Evolutionary conservation across 2,329 filamentous ascomycete species (phyloP).

Genomic region (Sporothrix luriei): DNA sequence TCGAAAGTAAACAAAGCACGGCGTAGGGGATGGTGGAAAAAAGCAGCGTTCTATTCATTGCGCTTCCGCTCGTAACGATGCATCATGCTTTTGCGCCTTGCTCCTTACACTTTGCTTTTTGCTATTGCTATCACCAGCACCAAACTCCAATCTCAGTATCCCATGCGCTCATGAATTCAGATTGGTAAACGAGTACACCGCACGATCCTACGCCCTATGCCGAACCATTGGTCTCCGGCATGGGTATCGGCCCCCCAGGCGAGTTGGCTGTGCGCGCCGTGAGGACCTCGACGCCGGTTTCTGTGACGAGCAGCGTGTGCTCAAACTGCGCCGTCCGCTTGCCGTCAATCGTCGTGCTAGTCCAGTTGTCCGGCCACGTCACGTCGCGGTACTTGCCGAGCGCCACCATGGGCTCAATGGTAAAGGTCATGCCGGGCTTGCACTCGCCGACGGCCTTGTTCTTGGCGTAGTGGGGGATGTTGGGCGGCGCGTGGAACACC

Average conservation of each 20-base stretch:
- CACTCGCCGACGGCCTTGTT: slow-evolving; percentile 96
- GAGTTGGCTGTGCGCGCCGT: slow-evolving; percentile 73
- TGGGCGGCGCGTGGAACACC: slow-evolving; percentile 90
- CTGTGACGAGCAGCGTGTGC: slow-evolving; percentile 81
- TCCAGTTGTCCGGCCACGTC: slow-evolving; percentile 99
- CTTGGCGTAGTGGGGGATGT: slow-evolving; percentile 95
- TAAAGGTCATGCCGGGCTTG: slow-evolving; percentile 97
- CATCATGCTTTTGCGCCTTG: background rate
- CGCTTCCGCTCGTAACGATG: slow-evolving; percentile 11
- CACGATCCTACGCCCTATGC: slow-evolving; percentile 1
- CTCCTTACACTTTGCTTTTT: background rate
- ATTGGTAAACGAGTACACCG: background rate
- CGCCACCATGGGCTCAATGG: slow-evolving; percentile 98
- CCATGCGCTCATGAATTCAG: background rate
- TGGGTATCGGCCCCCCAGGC: slow-evolving; percentile 72
- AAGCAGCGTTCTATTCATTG: slow-evolving; percentile 22
- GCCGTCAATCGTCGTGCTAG: slow-evolving; percentile 88
- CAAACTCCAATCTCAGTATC: slow-evolving; percentile 16
- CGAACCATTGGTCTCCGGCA: slow-evolving; percentile 45
- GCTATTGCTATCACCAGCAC: background rate
- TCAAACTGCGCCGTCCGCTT: slow-evolving; percentile 92
- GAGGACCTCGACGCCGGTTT: slow-evolving; percentile 79
- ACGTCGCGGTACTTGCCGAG: slow-evolving; percentile 87
- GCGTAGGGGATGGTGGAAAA: background rate
- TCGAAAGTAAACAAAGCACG: too few relatives aligned